Evolutionary conservation across 2,329 filamentous ascomycete species (phyloP), one percentile per base, ranked within the genome.

Genomic region (Aspergillus viridinutans): DNA sequence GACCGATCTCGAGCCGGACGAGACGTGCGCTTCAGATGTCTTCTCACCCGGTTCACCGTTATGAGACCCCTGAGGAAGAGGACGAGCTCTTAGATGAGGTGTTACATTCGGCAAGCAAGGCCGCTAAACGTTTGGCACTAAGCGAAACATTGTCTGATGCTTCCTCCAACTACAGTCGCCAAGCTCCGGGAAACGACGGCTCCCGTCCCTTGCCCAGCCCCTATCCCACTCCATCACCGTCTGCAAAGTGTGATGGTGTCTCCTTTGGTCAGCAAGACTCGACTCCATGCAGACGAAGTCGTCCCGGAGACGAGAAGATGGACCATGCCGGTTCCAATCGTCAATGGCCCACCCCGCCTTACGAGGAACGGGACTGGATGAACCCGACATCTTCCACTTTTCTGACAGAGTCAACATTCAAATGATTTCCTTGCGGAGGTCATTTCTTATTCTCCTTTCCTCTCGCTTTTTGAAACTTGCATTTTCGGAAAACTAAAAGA

Each of bases 301-400:
- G 90, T 63, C 85, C 90, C 54, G 80, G 81, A 67, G 85, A 85
- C 70, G 82, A 83, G 49, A 78, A 79, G 67, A 77, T 75, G 12
- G 76, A 80, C 59, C 73, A 82, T 62, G 76, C 80, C 54, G 69
- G 77, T 55, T 76, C 79, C 23, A 75, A 81, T 54, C 81, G 86
- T 42, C 94, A 96, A 76, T 97, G 92, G 89, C 93, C 92, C 3
- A 97, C 94, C 17, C 94, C 94, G 23, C 93, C 94, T 3, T 96
- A 97, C 65, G 92, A 96, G 69, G 92, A 96, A 67, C 87, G 87
- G 61, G 92, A 96, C 72, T 97, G 92, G 93, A 91, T 89, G 20
- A 86, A 89, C 8, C 88, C 90, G 45, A 89, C 90, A 29, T 85
- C 91, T 10, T 89, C 90, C 5, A 92, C 89, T 75, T 92, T 92